Percentiles rank a stretch among this genome's conserved stretches.
phyloP scores from a whole-genome alignment of 345 rosid genomes.

The Noccaea caerulescens region DNA sequence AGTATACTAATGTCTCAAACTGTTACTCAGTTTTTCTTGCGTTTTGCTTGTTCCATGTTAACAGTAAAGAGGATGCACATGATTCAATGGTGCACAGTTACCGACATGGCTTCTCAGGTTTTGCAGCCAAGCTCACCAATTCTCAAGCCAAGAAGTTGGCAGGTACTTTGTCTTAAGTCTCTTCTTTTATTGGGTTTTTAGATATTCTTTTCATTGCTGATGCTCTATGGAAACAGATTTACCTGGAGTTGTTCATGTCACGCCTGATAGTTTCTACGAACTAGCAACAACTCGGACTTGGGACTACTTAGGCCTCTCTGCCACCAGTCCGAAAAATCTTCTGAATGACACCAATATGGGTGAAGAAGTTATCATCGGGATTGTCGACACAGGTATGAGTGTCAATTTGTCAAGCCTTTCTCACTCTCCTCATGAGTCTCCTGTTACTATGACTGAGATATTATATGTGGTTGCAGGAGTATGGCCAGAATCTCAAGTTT shows the following conservation, averaged over 20 bases:
- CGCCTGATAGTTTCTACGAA: conserved; percentile 57
- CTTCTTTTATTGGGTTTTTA: too few relatives aligned
- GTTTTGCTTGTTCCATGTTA: conserved; percentile 12
- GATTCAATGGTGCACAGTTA: conserved; percentile 55
- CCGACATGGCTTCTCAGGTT: conserved; percentile 53
- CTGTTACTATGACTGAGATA: too few relatives aligned
- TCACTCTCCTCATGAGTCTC: too few relatives aligned
- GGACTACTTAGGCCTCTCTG: conserved; percentile 61
- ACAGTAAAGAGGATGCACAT: conserved; percentile 48
- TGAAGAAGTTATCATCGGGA: conserved; percentile 58
- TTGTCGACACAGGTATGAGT: conserved; percentile 59
- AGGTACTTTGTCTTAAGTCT: conserved; percentile 22
- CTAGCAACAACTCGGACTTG: conserved; percentile 70
- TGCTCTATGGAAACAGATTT: conserved; percentile 39
- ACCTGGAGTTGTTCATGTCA: conserved; percentile 63
- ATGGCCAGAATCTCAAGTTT: conserved; percentile 39
- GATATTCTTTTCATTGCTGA: too few relatives aligned
- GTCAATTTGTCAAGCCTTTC: neutral
- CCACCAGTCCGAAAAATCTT: conserved; percentile 45
- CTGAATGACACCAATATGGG: conserved; percentile 56
- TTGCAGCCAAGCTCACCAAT: conserved; percentile 53
- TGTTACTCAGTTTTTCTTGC: conserved; percentile 27
- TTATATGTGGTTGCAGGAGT: conserved; percentile 11
- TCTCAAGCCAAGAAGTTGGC: conserved; percentile 48
- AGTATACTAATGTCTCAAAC: too few relatives aligned